Conservation (phyloP, 257 asterid species). For the Misopates orontium region DNA sequence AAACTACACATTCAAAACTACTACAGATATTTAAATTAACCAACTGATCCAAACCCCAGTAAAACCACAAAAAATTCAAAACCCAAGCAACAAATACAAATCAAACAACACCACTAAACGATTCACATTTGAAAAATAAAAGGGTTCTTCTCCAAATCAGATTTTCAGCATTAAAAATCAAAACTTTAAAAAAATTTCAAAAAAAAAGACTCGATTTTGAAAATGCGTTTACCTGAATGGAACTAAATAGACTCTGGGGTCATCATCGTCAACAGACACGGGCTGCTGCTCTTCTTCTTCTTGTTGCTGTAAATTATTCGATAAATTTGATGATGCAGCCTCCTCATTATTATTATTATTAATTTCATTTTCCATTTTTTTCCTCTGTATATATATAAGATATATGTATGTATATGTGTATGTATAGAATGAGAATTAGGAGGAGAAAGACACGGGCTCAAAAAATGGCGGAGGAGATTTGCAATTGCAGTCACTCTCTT, state of each 20-base stretch:
- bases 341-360: conserved; percentile 28
- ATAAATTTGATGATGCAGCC: conserved; percentile 42
- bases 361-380: conserved; percentile 46
- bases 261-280: conserved; percentile 48
- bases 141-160: conserved; percentile 31
- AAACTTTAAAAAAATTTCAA: conserved; percentile 12
- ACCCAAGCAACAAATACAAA: conserved; percentile 14
- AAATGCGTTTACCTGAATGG: conserved; percentile 64
- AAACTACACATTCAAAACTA: conserved; percentile 8
- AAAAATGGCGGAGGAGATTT: conserved; percentile 74
- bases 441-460: conserved; percentile 46
- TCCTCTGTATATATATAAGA: background rate
- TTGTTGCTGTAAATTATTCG: conserved; percentile 35
- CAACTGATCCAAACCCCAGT: conserved; percentile 13
- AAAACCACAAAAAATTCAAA: conserved; percentile 20
- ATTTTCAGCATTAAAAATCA: conserved; percentile 28
- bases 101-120: conserved; percentile 11
- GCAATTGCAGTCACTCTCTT: conserved; percentile 40
- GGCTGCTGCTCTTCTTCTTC: conserved; percentile 45
- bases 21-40: conserved; percentile 16
- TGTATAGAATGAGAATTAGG: conserved; percentile 34
- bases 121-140: conserved; percentile 11
- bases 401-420: conserved; percentile 19
- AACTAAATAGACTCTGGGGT: conserved; percentile 81
- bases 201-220: conserved; percentile 5